Conservation (phyloP, 257 asterid species). For the Marsdenia floribunda region DNA sequence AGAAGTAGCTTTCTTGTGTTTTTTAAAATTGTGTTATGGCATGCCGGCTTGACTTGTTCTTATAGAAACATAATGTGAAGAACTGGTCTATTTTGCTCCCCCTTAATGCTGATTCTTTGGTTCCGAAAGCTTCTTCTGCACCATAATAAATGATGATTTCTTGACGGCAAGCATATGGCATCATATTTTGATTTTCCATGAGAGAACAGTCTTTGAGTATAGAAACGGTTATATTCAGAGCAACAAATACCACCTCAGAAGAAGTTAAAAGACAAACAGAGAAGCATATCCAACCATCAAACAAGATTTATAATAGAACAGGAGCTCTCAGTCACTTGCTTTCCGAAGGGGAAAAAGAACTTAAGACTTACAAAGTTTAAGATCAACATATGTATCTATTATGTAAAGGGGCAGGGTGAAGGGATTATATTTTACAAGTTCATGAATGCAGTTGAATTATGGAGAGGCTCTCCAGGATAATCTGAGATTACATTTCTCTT, state of each 20-base stretch:
- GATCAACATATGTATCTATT: background rate
- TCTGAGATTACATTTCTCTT: background rate
- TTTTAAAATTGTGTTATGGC: background rate
- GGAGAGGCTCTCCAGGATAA: background rate
- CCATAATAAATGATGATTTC: background rate
- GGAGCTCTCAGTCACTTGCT: background rate
- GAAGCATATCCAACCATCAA: background rate
- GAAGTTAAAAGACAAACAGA: background rate
- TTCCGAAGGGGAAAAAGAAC: background rate
- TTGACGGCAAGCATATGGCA: background rate
- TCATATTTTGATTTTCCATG: background rate
- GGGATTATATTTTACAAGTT: background rate
- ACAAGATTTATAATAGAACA: background rate
- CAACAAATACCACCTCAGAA: background rate
- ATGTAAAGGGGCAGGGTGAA: too few species aligned
- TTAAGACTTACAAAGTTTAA: background rate
- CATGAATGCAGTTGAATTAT: background rate
- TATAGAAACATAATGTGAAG: background rate
- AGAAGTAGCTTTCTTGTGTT: background rate
- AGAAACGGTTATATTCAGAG: background rate
- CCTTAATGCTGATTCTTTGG: background rate
- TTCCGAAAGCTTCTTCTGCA: background rate
- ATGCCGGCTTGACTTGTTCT: slow-evolving; percentile 13
- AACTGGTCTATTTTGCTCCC: background rate
- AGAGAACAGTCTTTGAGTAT: background rate